Conservation (phyloP, 495 filamentous ascomycete species). For the Daldinia loculata region DNA sequence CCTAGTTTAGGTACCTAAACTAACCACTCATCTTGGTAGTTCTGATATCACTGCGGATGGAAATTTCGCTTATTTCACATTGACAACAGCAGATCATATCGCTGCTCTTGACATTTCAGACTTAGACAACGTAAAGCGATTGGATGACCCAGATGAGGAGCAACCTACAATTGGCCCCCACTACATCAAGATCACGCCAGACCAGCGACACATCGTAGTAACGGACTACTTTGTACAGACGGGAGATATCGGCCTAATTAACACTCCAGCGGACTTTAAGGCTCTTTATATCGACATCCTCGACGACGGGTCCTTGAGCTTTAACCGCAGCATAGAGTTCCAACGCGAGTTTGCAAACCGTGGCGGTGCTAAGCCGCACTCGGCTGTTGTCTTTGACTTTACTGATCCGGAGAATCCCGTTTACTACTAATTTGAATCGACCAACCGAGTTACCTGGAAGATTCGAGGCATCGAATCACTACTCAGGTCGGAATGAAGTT, state of each 20-base stretch:
- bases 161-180: constrained; percentile 70
- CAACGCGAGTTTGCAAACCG: constrained; percentile 59
- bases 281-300: constrained; percentile 68
- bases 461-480: neutral
- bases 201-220: constrained; percentile 69
- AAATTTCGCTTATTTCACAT: constrained; percentile 65
- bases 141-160: constrained; percentile 66
- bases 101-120: constrained; percentile 71
- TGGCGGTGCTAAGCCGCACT: constrained; percentile 69
- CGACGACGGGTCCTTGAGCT: constrained; percentile 61
- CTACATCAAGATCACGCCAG: constrained; percentile 71
- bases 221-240: constrained; percentile 74
- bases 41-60: constrained; percentile 69
- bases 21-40: constrained; percentile 10
- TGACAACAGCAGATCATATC: constrained; percentile 70
- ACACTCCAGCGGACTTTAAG: constrained; percentile 70
- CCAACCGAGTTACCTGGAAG: neutral
- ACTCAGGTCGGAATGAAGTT: neutral
- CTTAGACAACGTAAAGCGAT: constrained; percentile 64
- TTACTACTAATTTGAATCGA: constrained; percentile 46
- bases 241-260: constrained; percentile 66
- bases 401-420: constrained; percentile 57
- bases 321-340: constrained; percentile 69
- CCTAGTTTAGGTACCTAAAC: neutral
- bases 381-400: constrained; percentile 66